Conservation (phyloP, 169 alveolate genomes). For the Perkinsus olseni region DNA sequence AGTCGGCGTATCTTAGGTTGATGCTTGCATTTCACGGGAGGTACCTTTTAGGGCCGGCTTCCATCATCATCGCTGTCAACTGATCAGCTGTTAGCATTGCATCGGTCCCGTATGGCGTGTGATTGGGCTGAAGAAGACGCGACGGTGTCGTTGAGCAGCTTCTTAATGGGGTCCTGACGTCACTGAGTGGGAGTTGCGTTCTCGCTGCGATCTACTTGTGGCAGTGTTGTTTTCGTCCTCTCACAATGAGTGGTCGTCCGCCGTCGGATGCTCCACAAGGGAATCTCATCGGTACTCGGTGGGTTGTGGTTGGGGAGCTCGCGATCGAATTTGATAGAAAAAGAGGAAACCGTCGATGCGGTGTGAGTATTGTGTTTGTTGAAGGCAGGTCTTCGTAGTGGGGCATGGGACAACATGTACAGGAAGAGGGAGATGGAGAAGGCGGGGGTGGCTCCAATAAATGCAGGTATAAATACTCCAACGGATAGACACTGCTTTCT, state of each 20-base stretch:
- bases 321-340: background rate
- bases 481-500: background rate
- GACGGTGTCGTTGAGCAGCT: background rate
- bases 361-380: no score
- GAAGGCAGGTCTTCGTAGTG: slow-evolving; percentile 1
- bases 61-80: background rate
- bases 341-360: no score
- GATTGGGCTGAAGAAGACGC: background rate
- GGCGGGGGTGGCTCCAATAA: background rate
- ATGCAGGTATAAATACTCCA: background rate
- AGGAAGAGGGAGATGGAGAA: slow-evolving; percentile 1
- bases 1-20: background rate
- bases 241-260: background rate
- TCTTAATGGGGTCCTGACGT: background rate
- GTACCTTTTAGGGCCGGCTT: background rate
- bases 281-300: background rate
- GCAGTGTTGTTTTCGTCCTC: background rate
- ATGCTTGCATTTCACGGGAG: background rate
- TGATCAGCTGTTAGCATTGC: background rate
- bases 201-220: background rate
- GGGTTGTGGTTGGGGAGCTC: background rate
- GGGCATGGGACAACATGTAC: background rate
- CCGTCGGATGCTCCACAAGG: background rate
- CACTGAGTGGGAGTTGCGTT: background rate
- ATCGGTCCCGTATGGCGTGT: background rate